These are phyloP conservation scores for Hemileia vastatrix DNA, from an alignment of 1,284 basidiomycete species.

Conservation along the genomic window DNA sequence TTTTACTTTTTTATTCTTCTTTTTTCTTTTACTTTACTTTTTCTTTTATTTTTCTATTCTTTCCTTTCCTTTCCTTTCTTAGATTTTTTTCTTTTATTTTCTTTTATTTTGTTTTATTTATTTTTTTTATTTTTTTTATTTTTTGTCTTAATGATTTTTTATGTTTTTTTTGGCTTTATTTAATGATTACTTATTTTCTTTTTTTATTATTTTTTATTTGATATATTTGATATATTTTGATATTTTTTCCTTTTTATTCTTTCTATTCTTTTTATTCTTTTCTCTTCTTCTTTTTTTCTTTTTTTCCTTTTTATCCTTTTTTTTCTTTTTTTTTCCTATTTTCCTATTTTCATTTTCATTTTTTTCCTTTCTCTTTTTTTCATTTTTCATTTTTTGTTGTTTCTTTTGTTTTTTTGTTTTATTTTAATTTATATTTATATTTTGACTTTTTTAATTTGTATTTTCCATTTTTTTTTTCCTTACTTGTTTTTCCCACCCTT, in stretches of 20 bases:
- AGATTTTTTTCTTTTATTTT: not conserved
- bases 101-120: not conserved
- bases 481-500: too few relatives aligned
- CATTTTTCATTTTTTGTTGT: not conserved
- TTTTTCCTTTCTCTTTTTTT: too few relatives aligned
- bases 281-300: not conserved
- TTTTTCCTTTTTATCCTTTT: not conserved
- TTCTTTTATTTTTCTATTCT: too few relatives aligned
- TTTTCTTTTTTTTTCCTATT: not conserved
- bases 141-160: not conserved
- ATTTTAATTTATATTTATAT: not conserved
- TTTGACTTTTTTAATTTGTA: not conserved
- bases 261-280: not conserved
- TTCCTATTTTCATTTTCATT: conserved; percentile 2
- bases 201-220: not conserved
- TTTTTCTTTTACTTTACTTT: too few relatives aligned
- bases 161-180: not conserved
- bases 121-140: not conserved
- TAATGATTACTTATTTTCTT: not conserved
- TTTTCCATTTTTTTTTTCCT: not conserved
- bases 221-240: not conserved
- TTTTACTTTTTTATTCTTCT: too few relatives aligned
- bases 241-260: not conserved
- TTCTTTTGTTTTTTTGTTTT: not conserved
- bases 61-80: not conserved